Evolutionary conservation across 2,329 filamentous ascomycete genomes (phyloP).

Genomic region (Trichophyton mentagrophytes): DNA sequence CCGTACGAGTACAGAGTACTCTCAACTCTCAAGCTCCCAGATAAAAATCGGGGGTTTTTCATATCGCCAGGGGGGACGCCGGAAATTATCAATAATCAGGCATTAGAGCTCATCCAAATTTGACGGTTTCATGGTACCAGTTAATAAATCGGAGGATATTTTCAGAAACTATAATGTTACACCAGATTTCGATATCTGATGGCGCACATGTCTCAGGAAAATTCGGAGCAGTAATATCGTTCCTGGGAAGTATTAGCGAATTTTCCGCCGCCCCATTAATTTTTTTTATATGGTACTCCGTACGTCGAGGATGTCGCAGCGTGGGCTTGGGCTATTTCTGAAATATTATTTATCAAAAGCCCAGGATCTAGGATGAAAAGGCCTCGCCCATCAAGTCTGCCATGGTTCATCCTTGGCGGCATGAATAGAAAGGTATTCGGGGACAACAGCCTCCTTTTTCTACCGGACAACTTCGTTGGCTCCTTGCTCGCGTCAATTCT

Average conservation of each 20-base stretch:
- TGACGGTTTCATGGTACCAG: not conserved
- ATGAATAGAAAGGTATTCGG: not conserved
- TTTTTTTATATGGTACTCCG: no score
- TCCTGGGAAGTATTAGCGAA: not conserved
- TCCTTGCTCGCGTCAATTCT: not conserved
- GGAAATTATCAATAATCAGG: not conserved
- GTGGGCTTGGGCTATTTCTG: not conserved
- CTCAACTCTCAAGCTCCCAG: no score
- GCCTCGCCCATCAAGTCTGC: not conserved
- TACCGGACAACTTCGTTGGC: not conserved
- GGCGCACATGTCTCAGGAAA: not conserved
- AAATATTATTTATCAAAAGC: not conserved
- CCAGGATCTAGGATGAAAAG: not conserved
- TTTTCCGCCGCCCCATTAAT: not conserved
- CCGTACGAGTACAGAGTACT: no score
- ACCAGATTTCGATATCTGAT: not conserved
- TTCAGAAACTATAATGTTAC: not conserved
- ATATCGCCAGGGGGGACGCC: not conserved
- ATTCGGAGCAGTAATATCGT: not conserved
- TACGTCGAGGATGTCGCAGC: not conserved
- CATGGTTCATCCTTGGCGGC: not conserved
- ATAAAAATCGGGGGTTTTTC: not conserved
- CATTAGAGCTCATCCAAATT: not conserved
- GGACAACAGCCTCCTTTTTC: not conserved
- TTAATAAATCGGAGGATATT: not conserved